These are phyloP conservation scores for Phellinidium pouzarii DNA, from an alignment of 1,284 basidiomycete species.

Conservation along the genomic window DNA sequence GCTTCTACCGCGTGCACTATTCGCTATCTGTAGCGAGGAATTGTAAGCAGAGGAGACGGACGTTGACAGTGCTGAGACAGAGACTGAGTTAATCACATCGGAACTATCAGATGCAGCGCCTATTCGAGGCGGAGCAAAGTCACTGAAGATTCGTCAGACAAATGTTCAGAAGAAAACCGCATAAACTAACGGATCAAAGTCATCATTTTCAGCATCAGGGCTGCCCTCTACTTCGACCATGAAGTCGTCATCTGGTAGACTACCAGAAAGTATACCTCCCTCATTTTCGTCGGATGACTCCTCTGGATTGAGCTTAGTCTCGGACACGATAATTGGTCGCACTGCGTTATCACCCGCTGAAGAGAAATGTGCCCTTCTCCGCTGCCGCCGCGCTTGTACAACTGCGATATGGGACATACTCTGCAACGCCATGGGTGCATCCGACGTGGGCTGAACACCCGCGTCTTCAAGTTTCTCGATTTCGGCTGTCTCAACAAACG, in stretches of 20 bases:
- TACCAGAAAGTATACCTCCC: conserved; percentile 25
- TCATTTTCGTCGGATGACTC: conserved; percentile 47
- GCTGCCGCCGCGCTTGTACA: conserved; percentile 63
- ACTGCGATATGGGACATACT: conserved; percentile 12
- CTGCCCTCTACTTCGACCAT: conserved; percentile 49
- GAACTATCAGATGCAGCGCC: conserved; percentile 49
- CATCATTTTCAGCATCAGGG: conserved; percentile 48
- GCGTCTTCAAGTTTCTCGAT: conserved; percentile 4
- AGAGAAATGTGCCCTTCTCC: conserved; percentile 45
- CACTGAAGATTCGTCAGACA: conserved; percentile 27
- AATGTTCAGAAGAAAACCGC: background rate
- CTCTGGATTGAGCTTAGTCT: conserved; percentile 35
- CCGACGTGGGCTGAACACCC: conserved; percentile 6
- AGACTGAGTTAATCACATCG: conserved; percentile 36
- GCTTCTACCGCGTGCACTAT: conserved; percentile 36
- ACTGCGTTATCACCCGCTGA: conserved; percentile 26
- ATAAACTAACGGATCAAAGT: conserved; percentile 66
- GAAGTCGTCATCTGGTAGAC: conserved; percentile 41
- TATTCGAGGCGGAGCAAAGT: conserved; percentile 45
- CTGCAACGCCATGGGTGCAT: conserved; percentile 31
- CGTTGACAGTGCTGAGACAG: conserved; percentile 29
- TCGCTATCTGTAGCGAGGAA: conserved; percentile 39
- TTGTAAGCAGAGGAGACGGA: conserved; percentile 46
- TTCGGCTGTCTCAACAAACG: conserved; percentile 12
- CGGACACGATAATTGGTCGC: conserved; percentile 19